Base-by-base conservation (phyloP, 2,329 filamentous ascomycete genomes). In the Botrytis pseudocinerea region DNA sequence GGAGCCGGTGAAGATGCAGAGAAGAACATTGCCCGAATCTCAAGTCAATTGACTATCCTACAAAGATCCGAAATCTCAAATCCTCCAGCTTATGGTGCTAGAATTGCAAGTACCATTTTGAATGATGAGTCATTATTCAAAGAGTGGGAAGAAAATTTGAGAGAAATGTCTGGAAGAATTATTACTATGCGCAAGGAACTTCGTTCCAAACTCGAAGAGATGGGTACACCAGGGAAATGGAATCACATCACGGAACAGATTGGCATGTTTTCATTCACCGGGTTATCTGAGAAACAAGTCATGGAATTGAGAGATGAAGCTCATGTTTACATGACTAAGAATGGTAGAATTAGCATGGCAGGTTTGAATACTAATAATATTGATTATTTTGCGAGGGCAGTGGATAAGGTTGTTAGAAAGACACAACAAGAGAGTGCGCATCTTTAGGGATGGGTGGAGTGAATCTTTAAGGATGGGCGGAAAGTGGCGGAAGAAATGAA, bases 181-280 rank as follows among this genome's bases (percentile, higher is more conserved):
- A 95, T 93, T 77, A 88, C 89, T 80, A 99, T 98, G 96, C 91
- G 96, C 76, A 90, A 89, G 80, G 89, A 88, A 5, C 85, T 99
- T 78, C 89, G 93, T 69, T 84, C 85, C 72, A 93, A 95, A 83
- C 89, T 99, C 18, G 95, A 98, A 84, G 89, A 91, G 80, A 88
- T 95, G 74, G 90, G 89, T 44, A 98, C 96, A 0, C 95, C 95
- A 0, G 95, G 95, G 46, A 92, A 89, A 22, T 99, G 96, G 96
- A 93, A 95, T 81, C 96, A 99, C 84, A 97, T 99, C 82, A 98
- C 95, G 25, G 93, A 97, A 80, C 96, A 99, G 87, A 99, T 99
- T 81, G 96, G 96, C 85, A 99, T 99, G 96, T 99, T 99, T 85
- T 95, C 92, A 82, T 99, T 97, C 83, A 97, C 93, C 0, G 93